Base-by-base conservation (phyloP, 139 green algal species). In the Closterium sp. region DNA sequence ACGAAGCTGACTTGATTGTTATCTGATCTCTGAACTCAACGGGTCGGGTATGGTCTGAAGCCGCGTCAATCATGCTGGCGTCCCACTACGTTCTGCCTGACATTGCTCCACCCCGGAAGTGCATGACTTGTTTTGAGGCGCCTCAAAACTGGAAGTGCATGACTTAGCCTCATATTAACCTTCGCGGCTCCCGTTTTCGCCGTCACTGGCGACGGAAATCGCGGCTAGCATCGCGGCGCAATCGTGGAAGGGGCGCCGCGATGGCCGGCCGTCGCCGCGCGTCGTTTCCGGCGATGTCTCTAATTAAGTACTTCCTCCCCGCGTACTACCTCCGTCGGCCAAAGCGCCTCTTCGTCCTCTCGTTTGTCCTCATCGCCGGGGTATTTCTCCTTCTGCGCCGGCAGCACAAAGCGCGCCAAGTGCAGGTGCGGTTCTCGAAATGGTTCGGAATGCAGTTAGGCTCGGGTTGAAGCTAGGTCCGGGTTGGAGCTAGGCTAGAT, bases 321-420 rank as follows among this genome's bases (percentile, higher is more conserved):
- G 55, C 55, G 16, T 76, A 76, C 55, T 76, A 76, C 55, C 55
- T 76, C 55, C 55, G 55, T 28, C 55, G 55, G 55, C 55, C 55
- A 19, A 76, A 76, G 55, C 55, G 55, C 55, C 55, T 76, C 55
- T 76, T 76, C 55, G 12, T 76, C 55, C 55, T 76, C 84, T 86
- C 84, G 84, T 86, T 86, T 33, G 21, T 86, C 30, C 84, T 86
- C 30, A 86, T 86, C 84, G 84, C 84, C 1, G 84, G 84, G 30
- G 31, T 86, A 23, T 86, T 33, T 4, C 84, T 86, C 30, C 84
- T 86, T 12, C 84, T 86, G 84, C 84, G 84, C 84, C 31, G 30
- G 28, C 84, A 76, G 55, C 55, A 76, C 55, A 76, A 76, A 76
- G 55, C 55, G 55, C 55, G 55, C 55, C 55, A 76, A 76, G 55